phyloP scores from a whole-genome alignment of 2,329 filamentous ascomycete genomes.

The Aureobasidium pullulans region DNA sequence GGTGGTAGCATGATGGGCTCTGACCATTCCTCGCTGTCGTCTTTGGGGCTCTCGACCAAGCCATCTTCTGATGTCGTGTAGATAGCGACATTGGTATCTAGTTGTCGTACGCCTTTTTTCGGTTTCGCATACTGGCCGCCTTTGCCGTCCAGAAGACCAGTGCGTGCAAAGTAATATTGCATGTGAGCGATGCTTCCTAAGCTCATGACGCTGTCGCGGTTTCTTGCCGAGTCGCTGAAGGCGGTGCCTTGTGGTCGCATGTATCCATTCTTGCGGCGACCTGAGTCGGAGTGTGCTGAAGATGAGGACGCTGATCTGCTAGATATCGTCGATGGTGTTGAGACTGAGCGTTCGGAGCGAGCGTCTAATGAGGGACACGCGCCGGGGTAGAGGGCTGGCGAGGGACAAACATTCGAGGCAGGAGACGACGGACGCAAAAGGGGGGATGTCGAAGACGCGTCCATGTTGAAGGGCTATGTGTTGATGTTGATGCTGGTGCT shows the following conservation, averaged over 20 bases:
- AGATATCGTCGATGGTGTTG: constrained; percentile 35
- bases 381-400: constrained; percentile 49
- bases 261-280: constrained; percentile 64
- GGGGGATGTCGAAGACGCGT: constrained; percentile 17
- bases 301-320: constrained; percentile 40
- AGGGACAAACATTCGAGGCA: constrained; percentile 56
- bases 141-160: constrained; percentile 86
- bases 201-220: constrained; percentile 91
- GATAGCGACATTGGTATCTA: neutral
- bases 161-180: constrained; percentile 96
- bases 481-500: constrained; percentile 1
- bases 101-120: constrained; percentile 39
- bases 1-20: constrained; percentile 85
- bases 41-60: constrained; percentile 18
- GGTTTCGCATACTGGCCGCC: constrained; percentile 76
- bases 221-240: constrained; percentile 83
- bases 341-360: constrained; percentile 53
- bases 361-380: constrained; percentile 54
- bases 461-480: neutral
- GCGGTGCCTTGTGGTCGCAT: constrained; percentile 79
- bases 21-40: constrained; percentile 45
- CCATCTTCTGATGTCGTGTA: constrained; percentile 1
- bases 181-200: constrained; percentile 93
- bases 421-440: constrained; percentile 50
- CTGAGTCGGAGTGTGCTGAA: constrained; percentile 47